Percentiles rank a stretch among this genome's conserved stretches.
Evolutionary conservation across 2,329 filamentous ascomycete genomes (phyloP).

Genomic region (Stachybotrys chlorohalonatus): DNA sequence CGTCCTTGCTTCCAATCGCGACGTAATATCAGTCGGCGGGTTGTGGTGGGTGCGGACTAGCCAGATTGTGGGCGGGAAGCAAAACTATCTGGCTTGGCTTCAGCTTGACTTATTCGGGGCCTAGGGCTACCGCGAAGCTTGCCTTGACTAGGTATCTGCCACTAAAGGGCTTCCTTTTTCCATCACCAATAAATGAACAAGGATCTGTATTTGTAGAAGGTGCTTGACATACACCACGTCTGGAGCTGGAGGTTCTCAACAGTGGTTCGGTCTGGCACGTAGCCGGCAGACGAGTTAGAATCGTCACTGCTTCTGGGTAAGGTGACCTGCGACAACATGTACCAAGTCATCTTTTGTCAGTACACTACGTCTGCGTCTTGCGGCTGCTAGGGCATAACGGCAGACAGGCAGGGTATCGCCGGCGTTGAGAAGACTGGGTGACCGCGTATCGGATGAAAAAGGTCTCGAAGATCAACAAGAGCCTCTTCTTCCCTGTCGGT

Average conservation of each 20-base stretch:
- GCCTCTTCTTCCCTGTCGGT: neutral
- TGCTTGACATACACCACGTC: no score
- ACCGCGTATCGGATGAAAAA: neutral
- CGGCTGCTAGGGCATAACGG: neutral
- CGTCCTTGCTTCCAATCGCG: neutral
- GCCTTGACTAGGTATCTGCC: no score
- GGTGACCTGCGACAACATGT: neutral
- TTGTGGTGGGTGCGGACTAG: neutral
- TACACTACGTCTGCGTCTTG: no score
- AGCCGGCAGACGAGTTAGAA: no score
- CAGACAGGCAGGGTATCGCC: neutral
- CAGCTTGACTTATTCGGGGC: neutral
- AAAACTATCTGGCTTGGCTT: neutral
- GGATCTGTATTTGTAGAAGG: no score
- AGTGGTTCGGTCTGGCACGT: no score
- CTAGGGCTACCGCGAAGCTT: neutral
- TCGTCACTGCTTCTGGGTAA: neutral
- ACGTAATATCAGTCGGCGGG: neutral
- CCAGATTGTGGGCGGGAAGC: neutral
- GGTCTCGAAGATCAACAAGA: neutral
- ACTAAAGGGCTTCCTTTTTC: no score
- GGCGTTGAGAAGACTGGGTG: no score
- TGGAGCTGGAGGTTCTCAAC: no score
- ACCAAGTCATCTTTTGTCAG: no score
- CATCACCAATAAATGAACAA: no score